Evolutionary conservation across 148 eudicot species (phyloP), one percentile per base, ranked within the genome.

Genomic region (Amaranthus hypochondriacus): DNA sequence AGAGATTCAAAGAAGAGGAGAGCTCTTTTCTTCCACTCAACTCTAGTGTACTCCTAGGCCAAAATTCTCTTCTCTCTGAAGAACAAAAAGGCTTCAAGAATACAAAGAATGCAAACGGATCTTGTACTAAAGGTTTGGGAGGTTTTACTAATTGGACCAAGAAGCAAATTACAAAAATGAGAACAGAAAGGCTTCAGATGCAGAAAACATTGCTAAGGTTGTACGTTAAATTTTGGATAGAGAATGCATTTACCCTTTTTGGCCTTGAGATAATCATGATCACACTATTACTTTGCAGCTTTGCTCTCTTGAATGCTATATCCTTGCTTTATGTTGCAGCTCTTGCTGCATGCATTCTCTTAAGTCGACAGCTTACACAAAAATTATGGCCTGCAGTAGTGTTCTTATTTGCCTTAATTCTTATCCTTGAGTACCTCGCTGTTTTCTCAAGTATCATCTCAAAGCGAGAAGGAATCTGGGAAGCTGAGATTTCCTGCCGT

Each of bases 261-360:
- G 97, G 99, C 48, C 92, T 96, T 43, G 99, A 96, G 88, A 92
- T 96, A 62, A 96, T 87, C 76, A 92, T 92, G 99, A 84, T 96
- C 74, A 91, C 84, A n/a, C 73, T 96, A 85, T 88, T 96, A 77
- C 84, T 96, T 58, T 81, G 91, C 66, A 96, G 99, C 73, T 96
- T 92, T 80, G 92, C 87, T 54, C 75, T 96, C 78, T 77, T 96
- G 81, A 96, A 96, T 85, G 89, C 85, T 66, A 78, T 90, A 57
- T 96, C 99, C 58, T 74, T 92, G 82, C 84, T 92, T 71, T 96
- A 92, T 71, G 86, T 96, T 77, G 95, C 86, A 11, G 80, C 88
- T 81, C 96, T 96, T 60, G 94, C 91, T 78, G 85, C 89, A 77
- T 96, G 92, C 81, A 88, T 89, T 60, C 88, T 96, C 53, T 68